These are phyloP conservation scores for Chaetomidium leptoderma DNA, from an alignment of 495 filamentous ascomycete genomes.

Conservation along the genomic window DNA sequence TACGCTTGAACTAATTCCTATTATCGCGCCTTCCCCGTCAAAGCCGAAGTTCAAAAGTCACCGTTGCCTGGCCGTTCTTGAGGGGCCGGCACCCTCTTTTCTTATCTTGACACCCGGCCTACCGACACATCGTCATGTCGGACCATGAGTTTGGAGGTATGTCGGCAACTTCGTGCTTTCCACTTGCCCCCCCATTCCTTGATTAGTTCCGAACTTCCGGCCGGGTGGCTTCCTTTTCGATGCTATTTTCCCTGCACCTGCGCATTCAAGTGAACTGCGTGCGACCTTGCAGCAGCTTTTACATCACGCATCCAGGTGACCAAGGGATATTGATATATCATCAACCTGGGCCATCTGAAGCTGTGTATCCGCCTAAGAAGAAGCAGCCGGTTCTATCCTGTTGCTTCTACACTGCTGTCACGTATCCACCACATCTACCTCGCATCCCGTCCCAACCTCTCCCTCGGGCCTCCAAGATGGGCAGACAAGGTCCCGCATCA, in stretches of 20 bases:
- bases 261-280: slow-evolving; percentile 5
- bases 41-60: neutral
- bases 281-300: neutral
- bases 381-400: too few species aligned
- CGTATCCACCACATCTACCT: too few species aligned
- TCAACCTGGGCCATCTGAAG: neutral
- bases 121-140: slow-evolving; percentile 65
- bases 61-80: neutral
- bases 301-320: neutral
- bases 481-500: neutral
- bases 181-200: neutral
- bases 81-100: slow-evolving; percentile 1
- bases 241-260: neutral
- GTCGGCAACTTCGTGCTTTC: slow-evolving; percentile 26
- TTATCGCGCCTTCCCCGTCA: neutral
- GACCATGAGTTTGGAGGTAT: slow-evolving; percentile 82
- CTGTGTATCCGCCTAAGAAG: too few species aligned
- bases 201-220: neutral
- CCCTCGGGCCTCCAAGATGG: neutral
- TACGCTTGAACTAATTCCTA: neutral
- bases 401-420: too few species aligned
- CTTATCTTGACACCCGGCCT: too few species aligned
- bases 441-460: neutral
- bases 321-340: neutral
- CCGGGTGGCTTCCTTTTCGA: neutral